A percentile compares a stretch with the other conserved stretches of the same genome.
phyloP scores from a whole-genome alignment of 225 moss, liverwort and hornwort species.

The Anthoceros angustus region DNA sequence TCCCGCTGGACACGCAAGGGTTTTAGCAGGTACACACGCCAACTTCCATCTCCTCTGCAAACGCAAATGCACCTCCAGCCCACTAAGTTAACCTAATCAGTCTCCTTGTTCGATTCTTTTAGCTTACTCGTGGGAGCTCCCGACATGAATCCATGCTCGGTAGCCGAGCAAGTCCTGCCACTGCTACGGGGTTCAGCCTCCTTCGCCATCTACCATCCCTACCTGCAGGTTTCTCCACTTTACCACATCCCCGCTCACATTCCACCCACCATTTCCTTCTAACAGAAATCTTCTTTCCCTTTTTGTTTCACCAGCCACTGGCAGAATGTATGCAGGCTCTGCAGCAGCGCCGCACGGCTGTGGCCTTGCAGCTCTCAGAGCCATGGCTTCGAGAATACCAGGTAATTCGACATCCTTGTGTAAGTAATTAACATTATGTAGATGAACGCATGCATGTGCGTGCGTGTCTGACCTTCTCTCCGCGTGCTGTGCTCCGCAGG shows the following conservation, averaged over 20 bases:
- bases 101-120: constrained; percentile 14
- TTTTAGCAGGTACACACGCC: constrained; percentile 48
- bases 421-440: not conserved
- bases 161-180: constrained; percentile 59
- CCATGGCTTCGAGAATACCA: constrained; percentile 97
- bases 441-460: not conserved
- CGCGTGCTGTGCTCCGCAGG: constrained; percentile 31
- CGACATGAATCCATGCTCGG: constrained; percentile 64
- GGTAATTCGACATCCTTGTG: constrained; percentile 21
- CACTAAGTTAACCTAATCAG: not conserved
- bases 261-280: not conserved
- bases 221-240: constrained; percentile 44
- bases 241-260: not conserved
- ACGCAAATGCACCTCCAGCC: not conserved
- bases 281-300: not conserved
- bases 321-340: constrained; percentile 88
- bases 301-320: constrained; percentile 43
- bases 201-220: constrained; percentile 87
- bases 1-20: constrained; percentile 62
- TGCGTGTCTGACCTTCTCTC: constrained; percentile 1
- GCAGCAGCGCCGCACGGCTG: constrained; percentile 53
- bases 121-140: constrained; percentile 90
- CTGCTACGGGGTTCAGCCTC: constrained; percentile 77
- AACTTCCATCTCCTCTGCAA: not conserved
- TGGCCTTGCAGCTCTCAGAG: constrained; percentile 77